These are phyloP conservation scores for Aspergillus caelatus DNA, from an alignment of 2,329 filamentous ascomycete genomes.

Conservation along the genomic window DNA sequence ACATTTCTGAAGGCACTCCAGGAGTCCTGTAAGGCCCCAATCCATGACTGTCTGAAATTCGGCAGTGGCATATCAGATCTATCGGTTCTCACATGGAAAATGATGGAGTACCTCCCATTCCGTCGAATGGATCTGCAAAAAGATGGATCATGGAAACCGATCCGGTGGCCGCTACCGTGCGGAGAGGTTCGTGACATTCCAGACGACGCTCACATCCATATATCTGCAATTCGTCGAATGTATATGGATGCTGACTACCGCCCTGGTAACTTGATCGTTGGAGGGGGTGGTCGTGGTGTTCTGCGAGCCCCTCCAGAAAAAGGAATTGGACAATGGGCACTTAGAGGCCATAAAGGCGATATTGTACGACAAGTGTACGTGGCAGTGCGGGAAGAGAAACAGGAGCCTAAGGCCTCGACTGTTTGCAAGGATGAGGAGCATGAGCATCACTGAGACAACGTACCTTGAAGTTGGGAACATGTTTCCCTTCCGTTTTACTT, in stretches of 20 bases:
- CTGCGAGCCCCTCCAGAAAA: conserved; percentile 61
- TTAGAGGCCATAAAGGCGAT: conserved; percentile 66
- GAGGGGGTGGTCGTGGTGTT: conserved; percentile 73
- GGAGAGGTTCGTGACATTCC: conserved; percentile 80
- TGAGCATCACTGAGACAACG: neutral
- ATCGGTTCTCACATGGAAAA: conserved; percentile 69
- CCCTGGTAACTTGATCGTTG: conserved; percentile 78
- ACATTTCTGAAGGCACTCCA: conserved; percentile 63
- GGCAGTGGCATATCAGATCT: conserved; percentile 58
- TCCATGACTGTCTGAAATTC: conserved; percentile 74
- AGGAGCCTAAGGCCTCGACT: conserved; percentile 23
- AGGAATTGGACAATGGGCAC: conserved; percentile 74
- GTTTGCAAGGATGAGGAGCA: conserved; percentile 32
- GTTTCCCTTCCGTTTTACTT: neutral
- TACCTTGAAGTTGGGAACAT: neutral
- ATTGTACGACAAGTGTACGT: conserved; percentile 68
- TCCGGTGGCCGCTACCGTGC: conserved; percentile 76
- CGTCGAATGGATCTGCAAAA: conserved; percentile 74
- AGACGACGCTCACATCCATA: conserved; percentile 68
- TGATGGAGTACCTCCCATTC: conserved; percentile 83
- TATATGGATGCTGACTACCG: conserved; percentile 64
- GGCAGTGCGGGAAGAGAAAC: conserved; percentile 46
- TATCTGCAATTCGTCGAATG: conserved; percentile 75
- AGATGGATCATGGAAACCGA: conserved; percentile 77
- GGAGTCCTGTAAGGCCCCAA: conserved; percentile 56